These are phyloP conservation scores for Coemansia sp. DNA, from an alignment of 192 early-diverging fungal genomes.

Conservation along the genomic window DNA sequence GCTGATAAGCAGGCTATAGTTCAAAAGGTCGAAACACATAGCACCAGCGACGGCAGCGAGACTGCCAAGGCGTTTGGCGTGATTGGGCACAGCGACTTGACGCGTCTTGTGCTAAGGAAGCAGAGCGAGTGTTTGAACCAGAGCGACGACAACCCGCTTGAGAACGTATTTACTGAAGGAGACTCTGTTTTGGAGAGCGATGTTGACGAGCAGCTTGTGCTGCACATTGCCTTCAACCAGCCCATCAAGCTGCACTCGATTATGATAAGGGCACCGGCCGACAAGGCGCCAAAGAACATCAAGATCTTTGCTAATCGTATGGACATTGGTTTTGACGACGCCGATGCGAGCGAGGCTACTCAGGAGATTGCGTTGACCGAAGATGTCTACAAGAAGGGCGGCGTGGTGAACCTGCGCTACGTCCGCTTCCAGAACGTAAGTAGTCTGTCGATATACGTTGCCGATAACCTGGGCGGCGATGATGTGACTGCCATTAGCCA, in stretches of 20 bases:
- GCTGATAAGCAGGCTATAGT: slow-evolving; percentile 73
- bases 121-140: slow-evolving; percentile 88
- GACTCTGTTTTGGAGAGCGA: slow-evolving; percentile 80
- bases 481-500: slow-evolving; percentile 81
- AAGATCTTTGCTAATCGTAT: slow-evolving; percentile 81
- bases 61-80: slow-evolving; percentile 46
- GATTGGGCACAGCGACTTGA: slow-evolving; percentile 59
- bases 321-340: slow-evolving; percentile 85
- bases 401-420: slow-evolving; percentile 77
- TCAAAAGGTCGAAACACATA: slow-evolving; percentile 54
- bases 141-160: slow-evolving; percentile 67
- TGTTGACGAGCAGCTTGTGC: slow-evolving; percentile 92
- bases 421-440: slow-evolving; percentile 92
- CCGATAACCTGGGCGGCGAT: slow-evolving; percentile 78
- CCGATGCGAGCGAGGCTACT: slow-evolving; percentile 68
- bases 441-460: slow-evolving; percentile 78
- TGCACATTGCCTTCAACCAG: slow-evolving; percentile 86
- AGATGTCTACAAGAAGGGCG: slow-evolving; percentile 64
- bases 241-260: slow-evolving; percentile 60
- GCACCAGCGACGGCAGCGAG: slow-evolving; percentile 15
- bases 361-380: slow-evolving; percentile 72
- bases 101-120: slow-evolving; percentile 61
- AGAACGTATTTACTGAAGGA: slow-evolving; percentile 72
- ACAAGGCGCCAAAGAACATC: slow-evolving; percentile 82
- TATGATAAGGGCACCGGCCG: slow-evolving; percentile 55